Evolutionary conservation across 306 rosid species (phyloP).

Genomic region (Medicago arabica): DNA sequence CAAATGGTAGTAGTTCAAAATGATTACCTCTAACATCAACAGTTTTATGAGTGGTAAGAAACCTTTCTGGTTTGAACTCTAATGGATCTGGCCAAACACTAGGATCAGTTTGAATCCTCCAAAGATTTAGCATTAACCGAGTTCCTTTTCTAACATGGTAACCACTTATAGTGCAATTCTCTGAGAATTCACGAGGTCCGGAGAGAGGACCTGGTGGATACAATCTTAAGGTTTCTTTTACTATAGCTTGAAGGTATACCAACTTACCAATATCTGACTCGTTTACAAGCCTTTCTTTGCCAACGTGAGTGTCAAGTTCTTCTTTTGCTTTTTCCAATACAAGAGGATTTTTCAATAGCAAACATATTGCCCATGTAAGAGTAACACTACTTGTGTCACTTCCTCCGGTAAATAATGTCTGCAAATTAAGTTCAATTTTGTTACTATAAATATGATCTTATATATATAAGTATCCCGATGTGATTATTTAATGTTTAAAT

Average conservation of each 20-base stretch:
- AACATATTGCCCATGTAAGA: conserved; percentile 31
- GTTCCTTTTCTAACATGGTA: conserved; percentile 33
- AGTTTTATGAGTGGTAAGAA: conserved; percentile 37
- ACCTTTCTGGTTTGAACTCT: conserved; percentile 47
- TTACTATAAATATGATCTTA: too few species aligned
- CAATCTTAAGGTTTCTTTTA: conserved; percentile 38
- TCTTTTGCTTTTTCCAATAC: conserved; percentile 17
- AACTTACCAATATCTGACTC: conserved; percentile 31
- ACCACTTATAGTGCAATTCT: conserved; percentile 19
- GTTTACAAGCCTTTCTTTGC: not conserved
- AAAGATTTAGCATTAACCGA: conserved; percentile 15
- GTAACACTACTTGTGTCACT: conserved; percentile 6
- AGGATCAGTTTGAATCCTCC: conserved; percentile 37
- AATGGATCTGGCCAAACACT: conserved; percentile 33
- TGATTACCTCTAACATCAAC: conserved; percentile 35
- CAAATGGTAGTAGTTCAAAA: conserved; percentile 46
- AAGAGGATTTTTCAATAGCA: conserved; percentile 6
- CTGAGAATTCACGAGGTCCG: conserved; percentile 6
- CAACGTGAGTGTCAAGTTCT: conserved; percentile 38
- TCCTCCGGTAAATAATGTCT: not conserved
- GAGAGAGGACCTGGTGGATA: conserved; percentile 15
- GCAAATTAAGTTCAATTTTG: not conserved
- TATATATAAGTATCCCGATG: too few species aligned
- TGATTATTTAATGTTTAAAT: too few species aligned
- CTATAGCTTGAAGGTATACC: conserved; percentile 40